Base-by-base conservation (phyloP, 2,329 filamentous ascomycete species). In the Phialophora macrospora region DNA sequence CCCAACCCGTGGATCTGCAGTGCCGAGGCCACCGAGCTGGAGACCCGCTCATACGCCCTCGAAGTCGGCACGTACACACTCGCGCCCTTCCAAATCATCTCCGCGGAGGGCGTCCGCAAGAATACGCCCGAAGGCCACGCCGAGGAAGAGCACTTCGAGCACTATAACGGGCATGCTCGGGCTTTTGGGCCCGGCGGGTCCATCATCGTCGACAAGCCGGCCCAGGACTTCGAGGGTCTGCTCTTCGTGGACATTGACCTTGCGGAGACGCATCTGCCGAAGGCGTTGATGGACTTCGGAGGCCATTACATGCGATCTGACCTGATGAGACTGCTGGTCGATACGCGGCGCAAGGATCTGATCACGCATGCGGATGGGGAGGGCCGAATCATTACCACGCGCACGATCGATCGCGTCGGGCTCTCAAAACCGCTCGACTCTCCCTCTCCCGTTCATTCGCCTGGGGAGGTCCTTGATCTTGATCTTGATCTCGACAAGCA, bases 241-340 rank as follows among this genome's bases (percentile, higher is more conserved):
- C 68, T 85, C 12, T 81, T 80, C 68, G 81, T 80, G 0, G 81
- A 85, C 57, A 60, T 85, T 46, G 78, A 83, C 34, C 70, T 84
- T 32, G 75, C 76, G 52, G 71, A 75, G 30, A 74, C 81, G 3
- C 71, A 79, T 6, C 75, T 74, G 49, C 74, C 77, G 7, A 81
- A 76, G 67, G 74, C 74, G 3, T 80, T 83, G 59, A 70, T 80
- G 1, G 82, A 85, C 70, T 75, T 76, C 4, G 72, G 76, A 26
- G 83, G 83, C 0, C 82, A 84, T 74, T 84, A 84, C 65, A 79
- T 76, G 56, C 74, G 82, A 38, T 82, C 83, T 1, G 83, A 85
- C 68, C 71, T 85, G 65, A 72, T 85, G 60, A 84, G 82, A 81
- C 70, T 84, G 22, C 80, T 72, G 14, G 69, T 72, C 28, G 70